These are phyloP conservation scores for Botrytis galanthina DNA, from an alignment of 2,329 filamentous ascomycete species.

Conservation along the genomic window DNA sequence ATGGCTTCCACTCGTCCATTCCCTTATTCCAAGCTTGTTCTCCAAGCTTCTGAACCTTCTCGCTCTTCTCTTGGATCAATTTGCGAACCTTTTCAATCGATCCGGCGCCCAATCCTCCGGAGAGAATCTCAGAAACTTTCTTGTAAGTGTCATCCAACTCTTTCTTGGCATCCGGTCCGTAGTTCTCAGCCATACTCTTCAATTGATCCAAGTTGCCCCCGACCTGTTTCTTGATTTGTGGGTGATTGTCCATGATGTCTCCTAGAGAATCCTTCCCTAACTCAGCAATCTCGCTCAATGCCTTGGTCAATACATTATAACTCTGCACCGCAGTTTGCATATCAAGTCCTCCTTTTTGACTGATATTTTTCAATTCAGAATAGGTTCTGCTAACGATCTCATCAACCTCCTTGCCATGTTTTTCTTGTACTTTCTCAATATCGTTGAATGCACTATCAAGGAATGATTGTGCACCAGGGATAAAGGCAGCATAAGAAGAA, in stretches of 20 bases:
- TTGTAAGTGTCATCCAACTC: conserved; percentile 69
- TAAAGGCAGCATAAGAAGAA: conserved; percentile 67
- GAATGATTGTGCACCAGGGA: conserved; percentile 67
- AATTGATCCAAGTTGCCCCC: conserved; percentile 66
- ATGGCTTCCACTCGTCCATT: conserved; percentile 67
- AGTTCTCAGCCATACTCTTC: conserved; percentile 65
- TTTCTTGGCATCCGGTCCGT: conserved; percentile 75
- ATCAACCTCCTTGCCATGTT: conserved; percentile 69
- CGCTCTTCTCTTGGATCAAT: conserved; percentile 66
- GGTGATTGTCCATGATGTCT: conserved; percentile 72
- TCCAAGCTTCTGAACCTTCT: conserved; percentile 64
- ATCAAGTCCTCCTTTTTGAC: conserved; percentile 55
- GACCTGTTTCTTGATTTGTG: conserved; percentile 68
- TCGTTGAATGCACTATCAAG: conserved; percentile 70
- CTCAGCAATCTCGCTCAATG: conserved; percentile 56
- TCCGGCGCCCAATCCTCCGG: conserved; percentile 55
- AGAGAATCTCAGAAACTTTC: conserved; percentile 62
- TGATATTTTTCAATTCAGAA: conserved; percentile 60
- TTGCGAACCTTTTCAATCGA: conserved; percentile 57
- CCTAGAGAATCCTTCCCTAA: conserved; percentile 61
- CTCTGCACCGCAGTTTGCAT: conserved; percentile 60
- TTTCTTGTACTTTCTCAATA: conserved; percentile 63
- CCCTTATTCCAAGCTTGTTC: conserved; percentile 72
- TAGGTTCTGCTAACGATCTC: conserved; percentile 66
- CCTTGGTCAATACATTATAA: conserved; percentile 61